These are phyloP conservation scores for Jaltomata sinuosa DNA, from an alignment of 257 asterid genomes.

Conservation along the genomic window DNA sequence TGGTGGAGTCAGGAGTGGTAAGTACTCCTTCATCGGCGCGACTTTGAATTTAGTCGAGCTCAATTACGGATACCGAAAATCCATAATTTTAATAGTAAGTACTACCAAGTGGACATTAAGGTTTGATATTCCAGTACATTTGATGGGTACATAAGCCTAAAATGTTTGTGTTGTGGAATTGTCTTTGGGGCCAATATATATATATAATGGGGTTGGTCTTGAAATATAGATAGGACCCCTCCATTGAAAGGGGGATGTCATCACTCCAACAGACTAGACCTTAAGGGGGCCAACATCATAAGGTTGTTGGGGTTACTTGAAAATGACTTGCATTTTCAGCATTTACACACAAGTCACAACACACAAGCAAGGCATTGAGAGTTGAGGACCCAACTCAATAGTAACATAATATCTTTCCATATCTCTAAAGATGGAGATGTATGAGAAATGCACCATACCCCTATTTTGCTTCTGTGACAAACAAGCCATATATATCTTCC, in stretches of 20 bases:
- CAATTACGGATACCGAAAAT: too few species aligned
- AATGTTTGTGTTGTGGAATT: neutral
- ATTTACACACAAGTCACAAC: constrained; percentile 3
- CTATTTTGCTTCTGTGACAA: neutral
- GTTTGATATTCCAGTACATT: neutral
- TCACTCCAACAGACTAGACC: constrained; percentile 26
- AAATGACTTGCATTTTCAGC: constrained; percentile 15
- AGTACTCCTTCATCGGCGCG: too few species aligned
- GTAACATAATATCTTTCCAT: constrained; percentile 14
- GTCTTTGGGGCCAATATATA: neutral
- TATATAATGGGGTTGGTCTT: neutral
- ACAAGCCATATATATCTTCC: neutral
- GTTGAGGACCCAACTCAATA: constrained; percentile 5
- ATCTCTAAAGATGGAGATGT: constrained; percentile 17
- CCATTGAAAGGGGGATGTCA: constrained; percentile 16
- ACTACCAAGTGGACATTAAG: neutral
- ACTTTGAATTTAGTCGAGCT: too few species aligned
- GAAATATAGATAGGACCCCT: constrained; percentile 3
- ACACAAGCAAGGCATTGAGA: neutral
- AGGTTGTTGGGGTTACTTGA: constrained; percentile 19
- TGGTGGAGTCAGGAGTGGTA: too few species aligned
- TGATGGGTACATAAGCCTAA: neutral
- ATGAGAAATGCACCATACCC: neutral
- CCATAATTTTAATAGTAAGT: neutral
- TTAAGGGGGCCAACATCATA: constrained; percentile 9